A percentile compares a stretch with the other conserved stretches of the same genome.
Evolutionary conservation across 2,329 filamentous ascomycete genomes (phyloP).

Genomic region (Trichophaea hybrida): DNA sequence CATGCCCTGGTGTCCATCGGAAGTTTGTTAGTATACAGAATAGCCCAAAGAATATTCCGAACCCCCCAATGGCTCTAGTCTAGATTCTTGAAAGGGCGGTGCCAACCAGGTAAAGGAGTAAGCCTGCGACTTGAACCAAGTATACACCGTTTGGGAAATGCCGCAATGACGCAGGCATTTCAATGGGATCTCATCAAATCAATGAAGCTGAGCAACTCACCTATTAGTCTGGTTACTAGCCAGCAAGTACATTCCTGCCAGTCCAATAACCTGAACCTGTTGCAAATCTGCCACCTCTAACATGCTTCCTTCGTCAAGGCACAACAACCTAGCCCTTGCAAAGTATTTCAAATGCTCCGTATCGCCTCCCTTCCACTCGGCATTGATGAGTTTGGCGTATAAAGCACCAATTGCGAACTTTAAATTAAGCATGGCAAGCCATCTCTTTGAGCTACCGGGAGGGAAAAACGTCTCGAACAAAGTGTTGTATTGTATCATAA

Average conservation of each 20-base stretch:
- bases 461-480: slow-evolving; percentile 23
- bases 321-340: slow-evolving; percentile 23
- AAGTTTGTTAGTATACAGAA: not conserved
- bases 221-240: slow-evolving; percentile 27
- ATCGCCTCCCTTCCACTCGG: slow-evolving; percentile 22
- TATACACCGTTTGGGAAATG: not conserved
- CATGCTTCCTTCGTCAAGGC: slow-evolving; percentile 22
- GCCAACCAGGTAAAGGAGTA: not conserved
- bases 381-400: slow-evolving; percentile 24
- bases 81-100: not conserved
- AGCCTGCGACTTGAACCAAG: not conserved
- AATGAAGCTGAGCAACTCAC: slow-evolving; percentile 12
- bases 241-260: slow-evolving; percentile 26
- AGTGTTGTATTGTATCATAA: slow-evolving; percentile 24
- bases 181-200: too few relatives aligned
- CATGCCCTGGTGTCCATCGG: slow-evolving; percentile 22
- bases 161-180: too few relatives aligned
- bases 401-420: slow-evolving; percentile 26
- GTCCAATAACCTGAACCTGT: slow-evolving; percentile 26
- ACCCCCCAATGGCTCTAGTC: not conserved
- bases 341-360: slow-evolving; percentile 27
- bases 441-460: slow-evolving; percentile 23
- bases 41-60: not conserved
- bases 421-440: slow-evolving; percentile 26
- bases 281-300: slow-evolving; percentile 26